Evolutionary conservation across 495 filamentous ascomycete genomes (phyloP).

Genomic region (Hypoxylon rickii): DNA sequence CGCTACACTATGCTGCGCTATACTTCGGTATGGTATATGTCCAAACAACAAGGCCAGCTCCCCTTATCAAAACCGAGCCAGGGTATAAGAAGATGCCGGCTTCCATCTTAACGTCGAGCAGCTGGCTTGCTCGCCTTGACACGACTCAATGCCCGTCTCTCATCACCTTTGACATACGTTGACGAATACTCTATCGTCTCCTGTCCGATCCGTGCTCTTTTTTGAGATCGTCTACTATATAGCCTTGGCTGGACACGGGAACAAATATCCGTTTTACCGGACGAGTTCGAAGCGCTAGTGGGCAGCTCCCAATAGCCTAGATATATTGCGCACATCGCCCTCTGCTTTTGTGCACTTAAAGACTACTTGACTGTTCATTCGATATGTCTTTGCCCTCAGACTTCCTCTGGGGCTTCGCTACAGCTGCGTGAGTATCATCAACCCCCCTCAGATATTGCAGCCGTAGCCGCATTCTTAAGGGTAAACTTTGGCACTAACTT

Average conservation of each 20-base stretch:
- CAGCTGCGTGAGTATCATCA: constrained; percentile 62
- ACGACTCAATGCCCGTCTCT: constrained; percentile 6
- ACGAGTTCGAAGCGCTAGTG: constrained; percentile 29
- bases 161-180: constrained; percentile 16
- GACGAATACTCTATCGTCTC: neutral
- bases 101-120: constrained; percentile 20
- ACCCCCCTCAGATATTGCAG: neutral
- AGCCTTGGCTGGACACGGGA: constrained; percentile 29
- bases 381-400: constrained; percentile 67
- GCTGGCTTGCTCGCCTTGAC: constrained; percentile 21
- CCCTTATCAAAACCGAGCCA: constrained; percentile 16
- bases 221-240: constrained; percentile 13
- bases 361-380: neutral
- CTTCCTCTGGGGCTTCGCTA: constrained; percentile 84
- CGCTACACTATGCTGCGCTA: constrained; percentile 4
- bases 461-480: neutral
- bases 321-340: constrained; percentile 22
- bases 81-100: constrained; percentile 35
- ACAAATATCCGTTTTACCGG: constrained; percentile 38
- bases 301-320: constrained; percentile 26
- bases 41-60: constrained; percentile 6
- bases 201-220: neutral
- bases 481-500: constrained; percentile 22
- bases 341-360: constrained; percentile 9
- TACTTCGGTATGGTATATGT: constrained; percentile 5